A percentile compares a stretch with the other conserved stretches of the same genome.
Conservation (phyloP, 2,329 filamentous ascomycete genomes). For the Biscogniauxia sp. region DNA sequence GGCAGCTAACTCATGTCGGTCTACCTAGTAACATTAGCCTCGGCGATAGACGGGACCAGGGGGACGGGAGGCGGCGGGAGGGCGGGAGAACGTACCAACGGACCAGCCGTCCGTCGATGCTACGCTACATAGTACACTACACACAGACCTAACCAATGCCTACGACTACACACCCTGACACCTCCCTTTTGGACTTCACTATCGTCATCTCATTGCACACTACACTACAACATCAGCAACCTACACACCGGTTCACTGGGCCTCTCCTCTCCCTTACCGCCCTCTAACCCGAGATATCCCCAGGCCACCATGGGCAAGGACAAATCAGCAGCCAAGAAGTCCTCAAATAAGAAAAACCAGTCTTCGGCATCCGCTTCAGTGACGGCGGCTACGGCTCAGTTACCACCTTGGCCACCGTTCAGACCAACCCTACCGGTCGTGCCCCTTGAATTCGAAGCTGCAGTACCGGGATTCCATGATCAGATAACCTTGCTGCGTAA, state of each 20-base stretch:
- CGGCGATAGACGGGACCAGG: background rate
- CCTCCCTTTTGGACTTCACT: background rate
- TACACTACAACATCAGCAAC: background rate
- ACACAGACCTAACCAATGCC: background rate
- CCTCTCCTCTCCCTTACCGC: background rate
- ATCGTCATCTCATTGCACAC: background rate
- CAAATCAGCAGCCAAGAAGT: constrained; percentile 13
- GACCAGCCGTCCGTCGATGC: background rate
- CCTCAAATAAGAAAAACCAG: constrained; percentile 17
- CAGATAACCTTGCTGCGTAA: constrained; percentile 73
- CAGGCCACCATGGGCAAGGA: constrained; percentile 17
- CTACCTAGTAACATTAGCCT: background rate
- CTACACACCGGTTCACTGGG: constrained; percentile 2
- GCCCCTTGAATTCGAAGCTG: constrained; percentile 59
- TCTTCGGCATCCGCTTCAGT: constrained; percentile 12
- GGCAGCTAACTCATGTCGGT: background rate
- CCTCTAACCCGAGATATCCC: background rate
- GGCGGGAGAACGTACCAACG: background rate
- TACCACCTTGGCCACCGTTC: constrained; percentile 67
- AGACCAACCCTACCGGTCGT: constrained; percentile 65
- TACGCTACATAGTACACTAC: background rate
- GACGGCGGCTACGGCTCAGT: constrained; percentile 21
- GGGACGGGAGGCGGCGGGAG: background rate
- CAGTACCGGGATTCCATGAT: constrained; percentile 40
- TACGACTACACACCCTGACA: background rate